Evolutionary conservation across 106 monocot genomes (phyloP), one percentile per base, ranked within the genome.

Genomic region (Dioscorea dumetorum): DNA sequence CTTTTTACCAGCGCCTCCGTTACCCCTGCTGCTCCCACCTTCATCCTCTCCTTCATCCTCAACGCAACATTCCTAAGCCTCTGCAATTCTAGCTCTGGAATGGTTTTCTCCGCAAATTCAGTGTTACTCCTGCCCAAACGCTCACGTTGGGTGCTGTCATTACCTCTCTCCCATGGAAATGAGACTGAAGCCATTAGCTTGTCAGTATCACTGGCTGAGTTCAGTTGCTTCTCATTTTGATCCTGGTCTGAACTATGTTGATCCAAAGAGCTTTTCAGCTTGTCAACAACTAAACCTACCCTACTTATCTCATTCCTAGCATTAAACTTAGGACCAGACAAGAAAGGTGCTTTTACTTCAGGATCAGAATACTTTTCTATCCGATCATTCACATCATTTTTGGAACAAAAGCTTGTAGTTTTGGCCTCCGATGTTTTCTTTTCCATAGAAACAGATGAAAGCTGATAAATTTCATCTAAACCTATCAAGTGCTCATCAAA

Each of bases 21-120:
- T 53, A 97, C 88, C 18, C 95, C 95, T 48, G 82, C 88, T 12
- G 83, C 69, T 8, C 95, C 91, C 24, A 97, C 80, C 57, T 84
- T 91, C 69, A 84, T 84, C 60, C 91, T 97, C 69, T 91, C 95
- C 78, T 91, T 97, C 80, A 91, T 86, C 76, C 86, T 88, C 60
- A 97, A 64, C 6, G 88, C 85, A 48, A 70, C 58, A 68, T 86
- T 86, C 67, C 95, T 83, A 28, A 97, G 78, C 82, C 95, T 81
- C 23, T 61, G 75, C 50, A 97, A 70, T 50, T 97, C 95, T 6
- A 33, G 67, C 73, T 91, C 91, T 12, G 95, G 95, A 12, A 97
- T 87, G 15, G 76, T 88, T 61, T 66, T 91, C 67, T 97, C 95
- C 10, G 95, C 95, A 73, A 86, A 51, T 62, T 82, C 76, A n/a